phyloP scores from a whole-genome alignment of 257 asterid species.

The Datura wrightii region DNA sequence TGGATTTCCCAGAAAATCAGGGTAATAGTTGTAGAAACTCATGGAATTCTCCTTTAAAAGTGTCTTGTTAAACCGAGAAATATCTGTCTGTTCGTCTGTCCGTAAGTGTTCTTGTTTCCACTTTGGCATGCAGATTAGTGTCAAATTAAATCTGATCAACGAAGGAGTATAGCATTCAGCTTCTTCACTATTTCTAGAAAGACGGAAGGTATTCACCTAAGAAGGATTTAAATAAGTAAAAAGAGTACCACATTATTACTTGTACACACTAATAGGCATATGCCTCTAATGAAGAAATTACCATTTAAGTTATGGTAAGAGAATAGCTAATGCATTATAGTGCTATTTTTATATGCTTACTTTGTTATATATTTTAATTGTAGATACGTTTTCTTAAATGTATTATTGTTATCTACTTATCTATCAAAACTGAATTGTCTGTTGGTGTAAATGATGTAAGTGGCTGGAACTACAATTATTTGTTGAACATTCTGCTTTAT shows the following conservation, averaged over 20 bases:
- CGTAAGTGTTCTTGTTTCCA: conserved; percentile 9
- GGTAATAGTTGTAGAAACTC: conserved; percentile 43
- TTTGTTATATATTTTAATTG: not conserved
- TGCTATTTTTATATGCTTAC: not conserved
- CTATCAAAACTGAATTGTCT: not conserved
- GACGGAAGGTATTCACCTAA: not conserved
- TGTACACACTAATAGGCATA: not conserved
- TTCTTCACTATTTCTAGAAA: not conserved
- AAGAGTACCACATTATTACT: conserved; percentile 6
- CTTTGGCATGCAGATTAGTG: not conserved
- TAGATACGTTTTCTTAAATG: not conserved
- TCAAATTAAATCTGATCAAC: not conserved
- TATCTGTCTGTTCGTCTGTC: not conserved
- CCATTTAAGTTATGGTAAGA: not conserved
- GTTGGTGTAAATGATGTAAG: conserved; percentile 6
- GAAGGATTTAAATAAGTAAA: not conserved
- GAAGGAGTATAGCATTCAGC: not conserved
- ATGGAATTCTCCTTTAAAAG: not conserved
- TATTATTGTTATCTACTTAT: not conserved
- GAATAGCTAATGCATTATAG: not conserved
- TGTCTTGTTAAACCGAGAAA: not conserved
- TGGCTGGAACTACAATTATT: not conserved
- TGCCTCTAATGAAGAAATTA: not conserved
- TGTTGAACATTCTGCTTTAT: conserved; percentile 4
- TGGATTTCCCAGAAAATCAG: conserved; percentile 73